Conservation (phyloP, 352 stramenopile genomes). For the Pythium folliculosum region DNA sequence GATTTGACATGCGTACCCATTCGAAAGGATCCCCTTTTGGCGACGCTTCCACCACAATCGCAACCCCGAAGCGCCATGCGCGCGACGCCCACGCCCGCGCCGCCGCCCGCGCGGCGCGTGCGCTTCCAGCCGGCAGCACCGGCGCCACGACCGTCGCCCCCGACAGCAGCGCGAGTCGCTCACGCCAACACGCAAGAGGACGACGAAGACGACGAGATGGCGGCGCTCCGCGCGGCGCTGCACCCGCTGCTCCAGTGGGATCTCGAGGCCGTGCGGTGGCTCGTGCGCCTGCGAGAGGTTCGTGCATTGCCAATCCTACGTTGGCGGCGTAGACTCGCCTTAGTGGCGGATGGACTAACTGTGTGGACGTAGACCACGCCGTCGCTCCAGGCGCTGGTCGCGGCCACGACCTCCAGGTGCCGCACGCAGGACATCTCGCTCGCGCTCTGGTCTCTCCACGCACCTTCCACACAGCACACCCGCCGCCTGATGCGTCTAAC, state of each 20-base stretch:
- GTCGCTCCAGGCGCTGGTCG: conserved; percentile 42
- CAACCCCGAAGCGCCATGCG: neutral
- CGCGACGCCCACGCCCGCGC: neutral
- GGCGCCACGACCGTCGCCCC: neutral
- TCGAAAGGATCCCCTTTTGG: conserved; percentile 3
- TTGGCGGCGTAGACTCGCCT: neutral
- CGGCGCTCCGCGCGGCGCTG: conserved; percentile 19
- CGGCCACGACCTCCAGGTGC: conserved; percentile 54
- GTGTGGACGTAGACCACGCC: conserved; percentile 24
- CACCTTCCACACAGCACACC: neutral
- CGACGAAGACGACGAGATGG: conserved; percentile 2
- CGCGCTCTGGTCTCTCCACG: neutral
- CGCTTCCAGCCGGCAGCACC: conserved; percentile 10
- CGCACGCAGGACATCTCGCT: conserved; percentile 68
- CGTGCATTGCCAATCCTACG: neutral
- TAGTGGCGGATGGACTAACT: neutral
- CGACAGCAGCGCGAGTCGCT: neutral
- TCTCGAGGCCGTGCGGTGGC: conserved; percentile 38
- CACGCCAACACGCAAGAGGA: neutral
- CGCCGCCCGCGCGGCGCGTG: neutral
- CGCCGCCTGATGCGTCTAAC: no score
- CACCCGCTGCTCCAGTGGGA: conserved; percentile 66
- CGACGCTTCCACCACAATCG: neutral
- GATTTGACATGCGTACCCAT: conserved; percentile 4
- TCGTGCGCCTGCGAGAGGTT: conserved; percentile 42